Conservation (phyloP, 768 basidiomycete genomes). For the Amylocystis lapponica region DNA sequence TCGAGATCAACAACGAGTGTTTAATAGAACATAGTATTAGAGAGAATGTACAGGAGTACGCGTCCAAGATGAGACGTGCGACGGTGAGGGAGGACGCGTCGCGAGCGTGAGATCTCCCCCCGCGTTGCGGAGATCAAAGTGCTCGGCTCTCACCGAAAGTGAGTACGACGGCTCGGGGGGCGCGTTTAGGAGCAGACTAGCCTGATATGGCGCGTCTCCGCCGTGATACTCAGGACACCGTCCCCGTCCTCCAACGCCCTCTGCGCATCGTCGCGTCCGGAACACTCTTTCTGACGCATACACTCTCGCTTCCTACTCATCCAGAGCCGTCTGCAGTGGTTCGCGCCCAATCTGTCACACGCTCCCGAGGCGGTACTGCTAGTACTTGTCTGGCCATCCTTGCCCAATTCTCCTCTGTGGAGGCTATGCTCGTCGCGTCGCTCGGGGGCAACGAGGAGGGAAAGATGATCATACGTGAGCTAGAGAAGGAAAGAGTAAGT, state of each 20-base stretch:
- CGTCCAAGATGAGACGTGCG: too few relatives aligned
- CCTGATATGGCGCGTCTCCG: slow-evolving; percentile 24
- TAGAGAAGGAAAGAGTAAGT: slow-evolving; percentile 61
- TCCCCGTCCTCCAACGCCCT: slow-evolving; percentile 21
- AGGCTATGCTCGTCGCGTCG: slow-evolving; percentile 68
- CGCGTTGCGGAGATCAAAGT: too few relatives aligned
- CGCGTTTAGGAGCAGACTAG: too few relatives aligned
- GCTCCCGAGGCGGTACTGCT: slow-evolving; percentile 67
- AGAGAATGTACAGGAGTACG: too few relatives aligned
- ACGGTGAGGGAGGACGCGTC: too few relatives aligned
- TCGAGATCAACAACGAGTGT: too few relatives aligned
- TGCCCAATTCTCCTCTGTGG: slow-evolving; percentile 62
- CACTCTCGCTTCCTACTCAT: slow-evolving; percentile 54
- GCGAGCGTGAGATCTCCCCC: too few relatives aligned
- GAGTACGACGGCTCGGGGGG: too few relatives aligned
- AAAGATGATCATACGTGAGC: slow-evolving; percentile 50
- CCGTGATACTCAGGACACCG: slow-evolving; percentile 20
- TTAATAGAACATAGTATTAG: too few relatives aligned
- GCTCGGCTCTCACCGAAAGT: too few relatives aligned
- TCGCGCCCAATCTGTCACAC: slow-evolving; percentile 68
- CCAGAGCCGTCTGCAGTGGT: slow-evolving; percentile 51
- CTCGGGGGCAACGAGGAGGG: slow-evolving; percentile 72
- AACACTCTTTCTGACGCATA: slow-evolving; percentile 75
- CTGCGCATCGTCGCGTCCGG: slow-evolving; percentile 76
- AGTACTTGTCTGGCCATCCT: slow-evolving; percentile 63